Percentiles rank a stretch among this genome's conserved stretches.
Conservation (phyloP, 257 asterid genomes). For the Solanum chaucha region DNA sequence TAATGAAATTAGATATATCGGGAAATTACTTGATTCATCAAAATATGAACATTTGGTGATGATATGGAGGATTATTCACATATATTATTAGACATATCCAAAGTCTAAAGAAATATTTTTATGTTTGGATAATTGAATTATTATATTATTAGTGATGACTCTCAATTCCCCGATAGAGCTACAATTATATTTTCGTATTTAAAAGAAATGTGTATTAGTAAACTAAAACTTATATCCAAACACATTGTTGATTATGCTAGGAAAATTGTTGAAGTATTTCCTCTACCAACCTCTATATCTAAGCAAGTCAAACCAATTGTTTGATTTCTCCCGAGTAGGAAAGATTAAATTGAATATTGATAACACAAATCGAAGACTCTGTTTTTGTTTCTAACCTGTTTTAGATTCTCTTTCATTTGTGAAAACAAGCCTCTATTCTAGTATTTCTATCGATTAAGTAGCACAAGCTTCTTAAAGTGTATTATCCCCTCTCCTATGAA, state of each 20-base stretch:
- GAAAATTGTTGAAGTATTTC: neutral
- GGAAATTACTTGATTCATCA: too few species aligned
- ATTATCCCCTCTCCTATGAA: neutral
- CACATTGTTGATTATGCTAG: neutral
- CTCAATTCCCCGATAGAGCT: too few species aligned
- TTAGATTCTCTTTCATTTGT: too few species aligned
- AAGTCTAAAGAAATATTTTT: too few species aligned
- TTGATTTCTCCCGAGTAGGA: neutral
- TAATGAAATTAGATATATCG: neutral
- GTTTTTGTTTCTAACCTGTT: too few species aligned
- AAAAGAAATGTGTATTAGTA: too few species aligned
- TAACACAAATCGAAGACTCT: neutral
- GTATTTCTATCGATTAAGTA: too few species aligned
- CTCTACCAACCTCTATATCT: neutral
- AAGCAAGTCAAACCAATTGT: neutral
- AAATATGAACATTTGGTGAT: neutral
- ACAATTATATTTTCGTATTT: too few species aligned
- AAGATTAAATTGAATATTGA: too few species aligned
- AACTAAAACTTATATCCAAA: neutral
- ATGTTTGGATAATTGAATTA: neutral
- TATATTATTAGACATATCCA: neutral
- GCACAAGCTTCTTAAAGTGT: neutral
- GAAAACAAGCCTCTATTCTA: too few species aligned
- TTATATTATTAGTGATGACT: too few species aligned
- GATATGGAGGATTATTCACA: neutral